Percentiles rank a stretch among this genome's conserved stretches.
These are phyloP conservation scores for Quercus engelmannii DNA, from an alignment of 306 rosid genomes.

Conservation along the genomic window DNA sequence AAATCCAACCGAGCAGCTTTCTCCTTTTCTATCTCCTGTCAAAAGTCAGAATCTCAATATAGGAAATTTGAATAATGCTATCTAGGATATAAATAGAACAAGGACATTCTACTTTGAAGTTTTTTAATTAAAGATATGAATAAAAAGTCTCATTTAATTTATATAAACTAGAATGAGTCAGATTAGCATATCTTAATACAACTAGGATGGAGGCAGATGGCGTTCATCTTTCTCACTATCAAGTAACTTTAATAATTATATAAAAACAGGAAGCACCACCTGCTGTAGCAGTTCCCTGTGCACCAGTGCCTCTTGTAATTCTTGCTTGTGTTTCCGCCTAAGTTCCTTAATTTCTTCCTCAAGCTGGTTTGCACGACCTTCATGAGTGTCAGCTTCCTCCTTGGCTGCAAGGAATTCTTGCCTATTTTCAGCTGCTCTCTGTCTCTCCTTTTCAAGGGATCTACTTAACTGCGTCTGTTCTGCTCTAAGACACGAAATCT, in stretches of 20 bases:
- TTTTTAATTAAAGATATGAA: not conserved
- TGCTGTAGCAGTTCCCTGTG: constrained; percentile 88
- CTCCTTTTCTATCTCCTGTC: constrained; percentile 91
- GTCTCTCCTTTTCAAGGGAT: constrained; percentile 97
- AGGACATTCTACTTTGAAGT: not conserved
- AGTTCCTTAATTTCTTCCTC: constrained; percentile 77
- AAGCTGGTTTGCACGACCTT: constrained; percentile 91
- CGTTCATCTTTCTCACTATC: not conserved
- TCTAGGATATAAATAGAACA: not conserved
- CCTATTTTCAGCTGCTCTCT: constrained; percentile 97
- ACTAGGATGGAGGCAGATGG: not conserved
- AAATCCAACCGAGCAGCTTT: constrained; percentile 81
- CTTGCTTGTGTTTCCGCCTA: constrained; percentile 88
- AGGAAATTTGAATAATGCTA: constrained; percentile 21
- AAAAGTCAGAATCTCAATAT: constrained; percentile 27
- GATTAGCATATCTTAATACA: not conserved
- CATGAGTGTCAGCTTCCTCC: constrained; percentile 98
- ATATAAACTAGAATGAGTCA: not conserved
- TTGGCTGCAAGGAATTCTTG: constrained; percentile 94
- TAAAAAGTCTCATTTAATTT: not conserved
- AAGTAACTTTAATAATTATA: not conserved
- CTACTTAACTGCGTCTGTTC: constrained; percentile 90
- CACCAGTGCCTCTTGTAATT: constrained; percentile 78
- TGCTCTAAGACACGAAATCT: constrained; percentile 97
- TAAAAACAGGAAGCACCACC: constrained; percentile 52